Evolutionary conservation across 1,284 basidiomycete genomes (phyloP).

Genomic region (Ceratobasidium sp.): DNA sequence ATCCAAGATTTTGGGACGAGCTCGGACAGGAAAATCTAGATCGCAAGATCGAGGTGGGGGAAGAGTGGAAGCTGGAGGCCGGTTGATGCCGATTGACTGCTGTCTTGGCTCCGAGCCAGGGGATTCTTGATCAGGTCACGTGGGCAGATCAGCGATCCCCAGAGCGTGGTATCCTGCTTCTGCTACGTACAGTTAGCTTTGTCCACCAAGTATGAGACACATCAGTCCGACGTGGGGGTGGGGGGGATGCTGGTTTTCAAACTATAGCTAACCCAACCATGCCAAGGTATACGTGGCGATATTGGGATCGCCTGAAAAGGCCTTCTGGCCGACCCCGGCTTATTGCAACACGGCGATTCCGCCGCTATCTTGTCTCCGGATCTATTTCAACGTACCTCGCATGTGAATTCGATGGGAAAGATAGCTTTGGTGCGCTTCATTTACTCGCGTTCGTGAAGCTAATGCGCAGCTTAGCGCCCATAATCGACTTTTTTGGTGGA

Average conservation of each 20-base stretch:
- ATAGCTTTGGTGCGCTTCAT: not conserved
- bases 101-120: not conserved
- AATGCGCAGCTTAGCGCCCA: not conserved
- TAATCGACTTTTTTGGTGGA: not conserved
- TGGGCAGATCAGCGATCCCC: not conserved
- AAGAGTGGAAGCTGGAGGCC: not conserved
- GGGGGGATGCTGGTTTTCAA: too few relatives aligned
- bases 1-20: not conserved
- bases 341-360: not conserved
- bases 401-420: not conserved
- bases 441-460: not conserved
- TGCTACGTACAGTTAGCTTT: not conserved
- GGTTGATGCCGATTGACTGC: slow-evolving; percentile 1
- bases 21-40: too few relatives aligned
- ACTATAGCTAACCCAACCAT: not conserved
- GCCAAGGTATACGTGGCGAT: not conserved
- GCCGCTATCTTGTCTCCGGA: not conserved
- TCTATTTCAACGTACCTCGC: not conserved
- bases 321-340: not conserved
- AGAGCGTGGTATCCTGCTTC: too few relatives aligned
- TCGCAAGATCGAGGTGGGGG: not conserved
- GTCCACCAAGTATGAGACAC: too few relatives aligned
- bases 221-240: too few relatives aligned
- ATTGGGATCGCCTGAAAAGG: not conserved
- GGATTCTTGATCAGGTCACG: slow-evolving; percentile 5